Conservation (phyloP, 805 yeast species). For the Myxozyma udenii region DNA sequence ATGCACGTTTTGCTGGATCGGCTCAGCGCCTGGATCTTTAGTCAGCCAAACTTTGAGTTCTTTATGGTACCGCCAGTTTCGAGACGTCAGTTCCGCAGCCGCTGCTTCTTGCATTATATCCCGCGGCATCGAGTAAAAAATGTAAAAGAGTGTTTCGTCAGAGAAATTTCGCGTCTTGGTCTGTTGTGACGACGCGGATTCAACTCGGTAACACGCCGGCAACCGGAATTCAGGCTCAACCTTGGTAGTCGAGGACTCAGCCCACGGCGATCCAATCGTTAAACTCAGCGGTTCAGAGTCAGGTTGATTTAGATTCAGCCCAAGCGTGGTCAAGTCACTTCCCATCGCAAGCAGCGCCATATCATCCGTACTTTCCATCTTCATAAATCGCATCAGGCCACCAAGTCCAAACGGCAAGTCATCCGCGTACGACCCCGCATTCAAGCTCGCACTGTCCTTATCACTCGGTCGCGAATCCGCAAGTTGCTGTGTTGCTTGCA, state of each 20-base stretch:
- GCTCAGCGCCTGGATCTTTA: constrained; percentile 86
- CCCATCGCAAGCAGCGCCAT: constrained; percentile 69
- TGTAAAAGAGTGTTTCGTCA: constrained; percentile 89
- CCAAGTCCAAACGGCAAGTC: constrained; percentile 62
- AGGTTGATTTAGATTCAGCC: constrained; percentile 54
- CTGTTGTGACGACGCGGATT: constrained; percentile 46
- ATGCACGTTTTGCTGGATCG: constrained; percentile 72
- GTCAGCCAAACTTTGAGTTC: constrained; percentile 96
- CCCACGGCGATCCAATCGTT: constrained; percentile 89
- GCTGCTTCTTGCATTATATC: constrained; percentile 92
- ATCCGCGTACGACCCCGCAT: constrained; percentile 40
- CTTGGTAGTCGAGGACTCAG: constrained; percentile 82
- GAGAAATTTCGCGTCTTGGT: constrained; percentile 53
- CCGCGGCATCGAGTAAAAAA: constrained; percentile 89
- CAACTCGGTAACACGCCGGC: constrained; percentile 55
- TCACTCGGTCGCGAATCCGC: background rate
- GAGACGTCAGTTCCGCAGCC: constrained; percentile 80
- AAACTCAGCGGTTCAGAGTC: constrained; percentile 49
- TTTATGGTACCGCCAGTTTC: constrained; percentile 97
- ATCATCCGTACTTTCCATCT: constrained; percentile 59
- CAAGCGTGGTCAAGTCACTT: constrained; percentile 64
- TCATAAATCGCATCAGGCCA: constrained; percentile 59
- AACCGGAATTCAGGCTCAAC: constrained; percentile 78
- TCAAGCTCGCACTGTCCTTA: background rate
- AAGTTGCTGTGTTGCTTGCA: constrained; percentile 1